These are phyloP conservation scores for Albifimbria verrucaria DNA, from an alignment of 2,329 filamentous ascomycete genomes.

Conservation along the genomic window DNA sequence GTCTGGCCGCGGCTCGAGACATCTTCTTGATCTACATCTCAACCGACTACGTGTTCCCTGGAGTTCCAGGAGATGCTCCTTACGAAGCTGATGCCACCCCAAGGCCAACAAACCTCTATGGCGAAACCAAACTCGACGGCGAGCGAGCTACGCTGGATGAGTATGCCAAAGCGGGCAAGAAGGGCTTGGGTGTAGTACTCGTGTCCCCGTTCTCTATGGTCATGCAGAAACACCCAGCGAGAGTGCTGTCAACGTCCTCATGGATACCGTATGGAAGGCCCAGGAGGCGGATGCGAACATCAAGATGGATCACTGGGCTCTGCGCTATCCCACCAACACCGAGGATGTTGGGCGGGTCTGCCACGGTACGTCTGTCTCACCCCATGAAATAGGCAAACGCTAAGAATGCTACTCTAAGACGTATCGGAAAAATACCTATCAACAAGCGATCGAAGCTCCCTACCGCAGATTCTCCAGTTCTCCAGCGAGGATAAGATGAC, in stretches of 20 bases:
- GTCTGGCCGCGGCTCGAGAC: conserved; percentile 58
- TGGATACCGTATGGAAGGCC: conserved; percentile 72
- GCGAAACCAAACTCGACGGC: conserved; percentile 59
- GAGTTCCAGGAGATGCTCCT: conserved; percentile 74
- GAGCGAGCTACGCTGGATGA: conserved; percentile 64
- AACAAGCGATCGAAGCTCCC: conserved; percentile 40
- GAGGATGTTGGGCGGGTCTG: conserved; percentile 81
- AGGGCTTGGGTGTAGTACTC: conserved; percentile 65
- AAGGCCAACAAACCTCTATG: conserved; percentile 73
- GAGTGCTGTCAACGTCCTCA: conserved; percentile 78
- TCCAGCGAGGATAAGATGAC: conserved; percentile 82
- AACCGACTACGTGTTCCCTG: conserved; percentile 78
- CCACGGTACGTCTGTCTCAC: conserved; percentile 53
- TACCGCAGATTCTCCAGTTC: conserved; percentile 78
- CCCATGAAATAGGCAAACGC: too few species aligned
- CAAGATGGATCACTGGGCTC: conserved; percentile 82
- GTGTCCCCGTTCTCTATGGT: conserved; percentile 84
- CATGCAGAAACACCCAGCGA: conserved; percentile 67
- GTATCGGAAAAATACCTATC: conserved; percentile 66
- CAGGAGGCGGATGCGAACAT: conserved; percentile 61
- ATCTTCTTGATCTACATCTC: conserved; percentile 74
- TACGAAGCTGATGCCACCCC: conserved; percentile 66
- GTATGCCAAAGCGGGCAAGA: conserved; percentile 44
- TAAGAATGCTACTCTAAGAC: too few species aligned
- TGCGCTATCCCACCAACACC: conserved; percentile 84